Conservation (phyloP, 2,329 filamentous ascomycete genomes). For the Fusarium sp. region DNA sequence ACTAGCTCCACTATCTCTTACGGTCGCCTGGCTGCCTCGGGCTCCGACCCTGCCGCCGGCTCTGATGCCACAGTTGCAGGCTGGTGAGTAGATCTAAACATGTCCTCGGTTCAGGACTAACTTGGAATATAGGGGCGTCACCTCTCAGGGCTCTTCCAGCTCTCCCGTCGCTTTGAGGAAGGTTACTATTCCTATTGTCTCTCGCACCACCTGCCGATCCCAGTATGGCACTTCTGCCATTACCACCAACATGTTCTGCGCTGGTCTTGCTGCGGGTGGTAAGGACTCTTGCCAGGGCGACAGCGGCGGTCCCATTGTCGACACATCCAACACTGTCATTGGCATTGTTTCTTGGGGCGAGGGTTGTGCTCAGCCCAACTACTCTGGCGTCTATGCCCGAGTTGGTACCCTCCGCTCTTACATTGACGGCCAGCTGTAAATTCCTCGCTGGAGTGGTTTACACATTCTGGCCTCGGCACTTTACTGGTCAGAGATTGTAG, state of each 20-base stretch:
- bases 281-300: constrained; percentile 50
- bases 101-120: background rate
- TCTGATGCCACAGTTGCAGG: constrained; percentile 41
- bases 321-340: constrained; percentile 36
- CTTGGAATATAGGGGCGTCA: constrained; percentile 33
- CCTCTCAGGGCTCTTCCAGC: constrained; percentile 19
- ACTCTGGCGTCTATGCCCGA: constrained; percentile 46
- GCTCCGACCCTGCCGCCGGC: constrained; percentile 43
- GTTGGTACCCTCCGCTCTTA: constrained; percentile 43
- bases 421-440: constrained; percentile 40
- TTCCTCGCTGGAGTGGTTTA: background rate
- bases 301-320: constrained; percentile 48
- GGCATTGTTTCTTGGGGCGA: constrained; percentile 49
- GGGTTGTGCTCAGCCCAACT: constrained; percentile 43
- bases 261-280: constrained; percentile 42
- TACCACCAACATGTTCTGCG: constrained; percentile 50
- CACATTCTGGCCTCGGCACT: background rate
- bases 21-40: constrained; percentile 37
- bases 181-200: constrained; percentile 47
- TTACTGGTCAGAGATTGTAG: background rate
- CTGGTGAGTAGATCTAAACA: constrained; percentile 35
- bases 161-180: constrained; percentile 43
- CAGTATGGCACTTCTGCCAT: constrained; percentile 41
- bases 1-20: constrained; percentile 42
- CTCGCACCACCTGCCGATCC: constrained; percentile 41